Evolutionary conservation across 495 filamentous ascomycete genomes (phyloP).

Genomic region (Melanomma pulvis-pyrius): DNA sequence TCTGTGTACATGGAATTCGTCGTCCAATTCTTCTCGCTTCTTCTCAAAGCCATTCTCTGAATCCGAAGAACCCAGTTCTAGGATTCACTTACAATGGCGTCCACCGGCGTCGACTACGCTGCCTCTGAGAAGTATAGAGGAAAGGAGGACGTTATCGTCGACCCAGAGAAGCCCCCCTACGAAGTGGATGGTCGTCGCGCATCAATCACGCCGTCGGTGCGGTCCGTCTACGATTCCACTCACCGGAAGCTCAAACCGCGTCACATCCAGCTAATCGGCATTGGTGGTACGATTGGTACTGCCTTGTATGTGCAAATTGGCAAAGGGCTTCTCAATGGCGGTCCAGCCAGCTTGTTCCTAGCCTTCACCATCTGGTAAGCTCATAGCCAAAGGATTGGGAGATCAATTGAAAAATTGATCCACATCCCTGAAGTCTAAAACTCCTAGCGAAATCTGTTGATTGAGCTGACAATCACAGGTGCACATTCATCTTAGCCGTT

Average conservation of each 20-base stretch:
- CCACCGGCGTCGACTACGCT: conserved; percentile 34
- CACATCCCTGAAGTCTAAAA: neutral
- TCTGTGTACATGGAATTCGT: conserved; percentile 29
- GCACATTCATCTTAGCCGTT: conserved; percentile 68
- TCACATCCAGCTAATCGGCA: conserved; percentile 74
- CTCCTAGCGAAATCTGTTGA: neutral
- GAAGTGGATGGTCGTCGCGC: conserved; percentile 15
- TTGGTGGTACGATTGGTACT: conserved; percentile 82
- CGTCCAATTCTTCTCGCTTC: conserved; percentile 30
- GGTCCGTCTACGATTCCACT: conserved; percentile 50
- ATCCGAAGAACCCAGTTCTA: conserved; percentile 4
- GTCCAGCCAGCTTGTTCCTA: conserved; percentile 74
- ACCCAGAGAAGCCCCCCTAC: conserved; percentile 11
- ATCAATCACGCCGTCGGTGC: conserved; percentile 34
- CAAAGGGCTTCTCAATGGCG: conserved; percentile 65
- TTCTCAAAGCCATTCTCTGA: conserved; percentile 32
- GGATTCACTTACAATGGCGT: conserved; percentile 30
- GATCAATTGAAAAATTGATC: neutral
- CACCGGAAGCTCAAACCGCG: conserved; percentile 64
- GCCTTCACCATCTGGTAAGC: conserved; percentile 83
- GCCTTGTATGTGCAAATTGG: conserved; percentile 78
- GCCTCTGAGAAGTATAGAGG: conserved; percentile 9
- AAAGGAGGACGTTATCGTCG: conserved; percentile 12
- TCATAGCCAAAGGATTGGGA: neutral
- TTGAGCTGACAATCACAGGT: conserved; percentile 52